These are phyloP conservation scores for Secale cereale DNA, from an alignment of 176 grass and related monocot species.

Conservation along the genomic window DNA sequence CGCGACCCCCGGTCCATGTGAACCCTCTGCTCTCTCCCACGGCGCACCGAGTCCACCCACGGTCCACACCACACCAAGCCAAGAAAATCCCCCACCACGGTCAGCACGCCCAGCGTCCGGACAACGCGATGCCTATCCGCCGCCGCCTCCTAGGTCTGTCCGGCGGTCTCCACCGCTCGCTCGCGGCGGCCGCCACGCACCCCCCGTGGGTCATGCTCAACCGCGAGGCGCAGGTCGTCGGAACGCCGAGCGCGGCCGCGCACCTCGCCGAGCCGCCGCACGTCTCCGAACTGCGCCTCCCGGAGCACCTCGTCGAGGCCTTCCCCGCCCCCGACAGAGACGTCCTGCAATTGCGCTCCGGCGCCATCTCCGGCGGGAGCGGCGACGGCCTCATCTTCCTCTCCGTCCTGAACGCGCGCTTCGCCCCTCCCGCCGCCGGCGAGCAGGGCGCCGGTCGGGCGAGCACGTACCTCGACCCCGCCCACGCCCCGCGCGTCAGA, in stretches of 20 bases:
- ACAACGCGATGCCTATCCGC: neutral
- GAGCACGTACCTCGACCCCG: neutral
- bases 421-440: neutral
- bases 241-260: neutral
- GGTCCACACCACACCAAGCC: too few species aligned
- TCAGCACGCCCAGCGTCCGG: too few species aligned
- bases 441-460: neutral
- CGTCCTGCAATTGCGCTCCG: neutral
- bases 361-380: neutral
- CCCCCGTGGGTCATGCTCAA: conserved; percentile 11
- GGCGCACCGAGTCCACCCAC: too few species aligned
- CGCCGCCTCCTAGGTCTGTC: too few species aligned
- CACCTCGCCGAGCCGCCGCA: neutral
- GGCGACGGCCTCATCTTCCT: conserved; percentile 28
- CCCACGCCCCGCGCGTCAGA: neutral
- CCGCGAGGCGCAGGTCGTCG: neutral
- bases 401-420: neutral
- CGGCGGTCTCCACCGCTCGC: neutral
- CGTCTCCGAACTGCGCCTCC: neutral
- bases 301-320: neutral
- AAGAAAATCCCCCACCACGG: too few species aligned
- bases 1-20: neutral
- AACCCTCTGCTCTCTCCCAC: neutral
- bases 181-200: neutral
- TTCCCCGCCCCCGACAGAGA: neutral